Evolutionary conservation across 2,329 filamentous ascomycete genomes (phyloP).

Genomic region (Xylariaceae sp.): DNA sequence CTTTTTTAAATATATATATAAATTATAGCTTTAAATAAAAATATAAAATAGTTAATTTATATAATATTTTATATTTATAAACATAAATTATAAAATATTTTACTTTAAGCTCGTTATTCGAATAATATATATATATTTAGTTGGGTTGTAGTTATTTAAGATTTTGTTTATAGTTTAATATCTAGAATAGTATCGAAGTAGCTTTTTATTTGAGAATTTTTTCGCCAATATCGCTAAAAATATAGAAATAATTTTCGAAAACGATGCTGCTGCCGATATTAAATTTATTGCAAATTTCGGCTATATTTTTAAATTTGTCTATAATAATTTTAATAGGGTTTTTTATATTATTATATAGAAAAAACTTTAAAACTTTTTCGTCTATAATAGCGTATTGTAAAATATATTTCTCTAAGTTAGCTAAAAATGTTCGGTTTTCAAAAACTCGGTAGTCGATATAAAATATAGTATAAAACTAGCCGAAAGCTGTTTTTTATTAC

Average conservation of each 20-base stretch:
- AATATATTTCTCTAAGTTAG: slow-evolving; percentile 22
- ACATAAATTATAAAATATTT: slow-evolving; percentile 30
- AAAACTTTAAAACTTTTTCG: slow-evolving; percentile 31
- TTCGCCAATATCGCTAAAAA: slow-evolving; percentile 24
- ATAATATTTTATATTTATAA: slow-evolving; percentile 44
- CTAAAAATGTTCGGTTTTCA: slow-evolving; percentile 24
- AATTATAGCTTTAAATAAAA: slow-evolving; percentile 39
- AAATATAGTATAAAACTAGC: slow-evolving; percentile 18
- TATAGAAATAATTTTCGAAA: slow-evolving; percentile 31
- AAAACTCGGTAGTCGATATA: slow-evolving; percentile 24
- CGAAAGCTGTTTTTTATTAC: slow-evolving; percentile 21
- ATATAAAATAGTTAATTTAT: slow-evolving; percentile 41
- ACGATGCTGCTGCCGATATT: slow-evolving; percentile 28
- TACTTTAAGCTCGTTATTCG: slow-evolving; percentile 3
- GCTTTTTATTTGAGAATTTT: slow-evolving; percentile 12
- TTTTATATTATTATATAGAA: slow-evolving; percentile 27
- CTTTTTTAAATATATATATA: slow-evolving; percentile 39
- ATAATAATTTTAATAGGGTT: slow-evolving; percentile 29
- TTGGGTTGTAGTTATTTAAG: slow-evolving; percentile 26
- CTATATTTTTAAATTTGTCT: slow-evolving; percentile 22
- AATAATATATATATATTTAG: slow-evolving; percentile 30
- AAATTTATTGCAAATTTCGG: slow-evolving; percentile 21
- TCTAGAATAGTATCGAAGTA: slow-evolving; percentile 11
- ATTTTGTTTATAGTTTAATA: slow-evolving; percentile 17
- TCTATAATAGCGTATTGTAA: slow-evolving; percentile 15